phyloP scores from a whole-genome alignment of 2,329 filamentous ascomycete species.

The Fusarium sulawesiense region DNA sequence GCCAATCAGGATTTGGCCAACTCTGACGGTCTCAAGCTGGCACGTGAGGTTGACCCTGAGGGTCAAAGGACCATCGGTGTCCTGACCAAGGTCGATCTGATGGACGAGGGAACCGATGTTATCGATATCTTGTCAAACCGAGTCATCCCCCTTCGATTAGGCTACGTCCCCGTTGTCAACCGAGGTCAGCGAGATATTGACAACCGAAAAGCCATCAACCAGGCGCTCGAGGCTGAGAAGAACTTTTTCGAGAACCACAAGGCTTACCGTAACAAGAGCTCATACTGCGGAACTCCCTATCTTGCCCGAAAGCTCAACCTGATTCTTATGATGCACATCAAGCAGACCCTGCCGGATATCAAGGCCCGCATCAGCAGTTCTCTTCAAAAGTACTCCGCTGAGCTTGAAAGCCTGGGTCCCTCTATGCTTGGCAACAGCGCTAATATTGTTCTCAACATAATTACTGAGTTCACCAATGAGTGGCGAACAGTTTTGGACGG shows the following conservation, averaged over 20 bases:
- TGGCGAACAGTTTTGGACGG: conserved; percentile 96
- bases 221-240: conserved; percentile 92
- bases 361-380: conserved; percentile 96
- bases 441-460: conserved; percentile 98
- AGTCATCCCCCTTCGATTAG: conserved; percentile 93
- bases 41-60: conserved; percentile 95
- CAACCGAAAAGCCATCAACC: conserved; percentile 94
- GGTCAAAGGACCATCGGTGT: conserved; percentile 98
- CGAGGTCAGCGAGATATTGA: conserved; percentile 98
- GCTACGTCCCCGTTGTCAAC: conserved; percentile 98
- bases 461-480: conserved; percentile 98
- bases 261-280: conserved; percentile 97
- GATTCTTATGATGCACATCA: conserved; percentile 99
- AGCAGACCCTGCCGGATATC: conserved; percentile 98
- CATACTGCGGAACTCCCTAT: conserved; percentile 98
- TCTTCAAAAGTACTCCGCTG: conserved; percentile 87
- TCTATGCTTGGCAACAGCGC: conserved; percentile 96
- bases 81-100: conserved; percentile 97
- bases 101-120: conserved; percentile 98
- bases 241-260: conserved; percentile 99
- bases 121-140: conserved; percentile 98
- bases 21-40: conserved; percentile 96
- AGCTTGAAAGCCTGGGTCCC: conserved; percentile 86
- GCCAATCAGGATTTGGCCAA: conserved; percentile 99
- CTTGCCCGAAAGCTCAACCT: conserved; percentile 96